Conservation (phyloP, 176 grass and related monocot species). For the Oryza australiensis region DNA sequence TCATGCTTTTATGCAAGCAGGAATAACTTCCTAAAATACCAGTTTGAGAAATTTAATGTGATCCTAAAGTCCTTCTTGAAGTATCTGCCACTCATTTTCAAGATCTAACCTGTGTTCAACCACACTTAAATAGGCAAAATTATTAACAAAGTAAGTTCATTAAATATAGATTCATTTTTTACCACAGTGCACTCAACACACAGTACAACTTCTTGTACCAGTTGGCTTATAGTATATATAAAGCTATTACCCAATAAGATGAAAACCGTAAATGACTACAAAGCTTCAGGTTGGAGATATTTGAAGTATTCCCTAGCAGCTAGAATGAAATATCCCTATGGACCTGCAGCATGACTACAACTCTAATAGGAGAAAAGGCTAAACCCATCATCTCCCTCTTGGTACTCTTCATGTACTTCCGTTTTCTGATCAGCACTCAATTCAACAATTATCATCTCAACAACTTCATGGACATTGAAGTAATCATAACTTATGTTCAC, state of each 20-base stretch:
- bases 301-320: conserved; percentile 48
- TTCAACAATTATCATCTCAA: conserved; percentile 56
- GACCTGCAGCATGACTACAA: conserved; percentile 6
- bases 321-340: conserved; percentile 51
- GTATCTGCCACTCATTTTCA: conserved; percentile 31
- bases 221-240: conserved; percentile 59
- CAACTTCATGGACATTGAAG: conserved; percentile 49
- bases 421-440: conserved; percentile 55
- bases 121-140: conserved; percentile 30
- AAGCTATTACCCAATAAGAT: conserved; percentile 49
- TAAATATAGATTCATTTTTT: conserved; percentile 50
- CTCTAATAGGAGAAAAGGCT: conserved; percentile 59
- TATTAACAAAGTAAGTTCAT: conserved; percentile 46
- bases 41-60: conserved; percentile 31
- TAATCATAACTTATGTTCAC: conserved; percentile 41
- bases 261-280: conserved; percentile 45
- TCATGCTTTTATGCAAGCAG: conserved; percentile 1
- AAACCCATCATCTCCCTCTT: conserved; percentile 57
- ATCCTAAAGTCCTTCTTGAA: neutral
- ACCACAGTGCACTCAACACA: conserved; percentile 61
- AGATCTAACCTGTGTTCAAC: conserved; percentile 32
- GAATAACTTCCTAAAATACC: conserved; percentile 28
- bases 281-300: conserved; percentile 38
- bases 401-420: conserved; percentile 52
- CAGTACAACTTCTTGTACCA: conserved; percentile 55